Evolutionary conservation across 2,329 filamentous ascomycete species (phyloP).

Genomic region (Huntiella decipiens): DNA sequence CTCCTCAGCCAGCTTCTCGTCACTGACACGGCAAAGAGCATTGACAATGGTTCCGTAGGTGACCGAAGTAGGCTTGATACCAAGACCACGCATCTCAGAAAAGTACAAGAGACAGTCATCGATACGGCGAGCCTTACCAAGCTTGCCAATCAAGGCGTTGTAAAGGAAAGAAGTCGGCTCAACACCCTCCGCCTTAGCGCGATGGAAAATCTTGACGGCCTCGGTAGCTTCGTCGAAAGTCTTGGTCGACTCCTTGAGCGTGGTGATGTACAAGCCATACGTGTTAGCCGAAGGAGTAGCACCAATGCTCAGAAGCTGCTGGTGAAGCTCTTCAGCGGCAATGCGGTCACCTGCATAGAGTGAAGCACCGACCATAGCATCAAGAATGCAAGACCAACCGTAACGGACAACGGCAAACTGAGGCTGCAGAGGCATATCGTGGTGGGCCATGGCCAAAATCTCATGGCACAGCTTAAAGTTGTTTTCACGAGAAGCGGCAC

Average conservation of each 20-base stretch:
- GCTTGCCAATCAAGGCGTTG: conserved; percentile 94
- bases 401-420: conserved; percentile 80
- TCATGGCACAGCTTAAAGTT: conserved; percentile 70
- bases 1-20: conserved; percentile 94
- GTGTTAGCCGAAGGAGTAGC: conserved; percentile 90
- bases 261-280: conserved; percentile 98
- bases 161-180: conserved; percentile 94
- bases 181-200: conserved; percentile 81
- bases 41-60: conserved; percentile 98
- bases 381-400: conserved; percentile 89
- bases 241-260: conserved; percentile 88
- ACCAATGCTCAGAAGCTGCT: conserved; percentile 79
- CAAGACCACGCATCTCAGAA: conserved; percentile 82
- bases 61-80: conserved; percentile 88
- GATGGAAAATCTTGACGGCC: conserved; percentile 91
- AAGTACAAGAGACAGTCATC: conserved; percentile 98
- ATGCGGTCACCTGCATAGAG: conserved; percentile 65
- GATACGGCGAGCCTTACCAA: conserved; percentile 92
- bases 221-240: conserved; percentile 96
- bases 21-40: conserved; percentile 86
- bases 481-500: conserved; percentile 67
- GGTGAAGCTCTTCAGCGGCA: conserved; percentile 70
- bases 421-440: conserved; percentile 66
- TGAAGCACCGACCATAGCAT: conserved; percentile 89
- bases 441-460: conserved; percentile 71